Evolutionary conservation across 2,329 filamentous ascomycete genomes (phyloP), one percentile per base, ranked within the genome.

Genomic region (Madurella fahalii): DNA sequence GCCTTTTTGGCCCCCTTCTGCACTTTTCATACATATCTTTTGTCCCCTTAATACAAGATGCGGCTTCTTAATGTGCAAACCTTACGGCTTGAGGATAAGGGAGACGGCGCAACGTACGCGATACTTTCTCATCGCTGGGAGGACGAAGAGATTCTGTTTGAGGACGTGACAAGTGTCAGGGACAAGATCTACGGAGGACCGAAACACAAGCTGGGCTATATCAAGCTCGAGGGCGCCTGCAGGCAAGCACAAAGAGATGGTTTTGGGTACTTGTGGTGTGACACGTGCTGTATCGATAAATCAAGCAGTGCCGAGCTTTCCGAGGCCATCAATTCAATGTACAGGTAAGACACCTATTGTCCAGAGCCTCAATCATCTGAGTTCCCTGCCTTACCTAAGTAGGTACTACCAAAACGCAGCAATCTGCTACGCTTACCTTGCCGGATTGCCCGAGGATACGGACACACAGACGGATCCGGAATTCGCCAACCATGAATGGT

Each of bases 41-140:
- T 25, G 25, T 25, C 25, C 25, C 25, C 25, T 25, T 25, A 25
- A 25, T 25, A 25, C 25, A 25, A 25, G 25, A 52, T 52, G 50
- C 43, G 43, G 11, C 18, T 52, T n/a, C n/a, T 52, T 18, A 39
- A 52, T 17, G 46, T 42, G 5, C 1, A 30, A 12, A 52, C 34
- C 9, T 42, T 52, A 1, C 9, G 46, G 16, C 43, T 40, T 0
- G 31, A 39, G 18, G 46, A 47, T 31, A 25, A 20, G 9, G 20
- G 42, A 7, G 9, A 40, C 2, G 46, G 39, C 15, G 17, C 20
- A 5, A 30, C 46, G 32, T 52, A 52, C 50, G 50, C 11, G 9
- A 53, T 53, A 2, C 37, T 53, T 16, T 53, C 51, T 2, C 51
- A 53, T 17, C 20, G 37, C 48, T 53, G 51, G 51, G 51, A 37